A percentile compares a stretch with the other conserved stretches of the same genome.
Evolutionary conservation across 306 rosid species (phyloP).

Genomic region (Fagus crenata): DNA sequence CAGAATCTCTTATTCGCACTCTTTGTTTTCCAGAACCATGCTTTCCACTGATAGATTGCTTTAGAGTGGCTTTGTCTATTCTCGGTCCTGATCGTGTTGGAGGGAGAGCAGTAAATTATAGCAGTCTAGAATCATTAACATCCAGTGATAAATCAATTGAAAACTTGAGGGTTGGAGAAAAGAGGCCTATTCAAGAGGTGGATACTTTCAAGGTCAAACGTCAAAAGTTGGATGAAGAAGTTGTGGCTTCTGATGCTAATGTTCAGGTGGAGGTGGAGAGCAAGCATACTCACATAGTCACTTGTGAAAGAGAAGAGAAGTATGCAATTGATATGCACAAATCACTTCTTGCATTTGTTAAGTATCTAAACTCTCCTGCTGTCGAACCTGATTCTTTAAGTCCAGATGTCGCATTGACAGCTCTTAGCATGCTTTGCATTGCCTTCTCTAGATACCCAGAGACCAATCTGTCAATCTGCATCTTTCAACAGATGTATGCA

Average conservation of each 20-base stretch:
- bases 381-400: conserved; percentile 43
- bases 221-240: conserved; percentile 55
- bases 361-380: conserved; percentile 47
- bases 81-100: conserved; percentile 71
- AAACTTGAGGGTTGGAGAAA: conserved; percentile 53
- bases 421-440: conserved; percentile 85
- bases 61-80: conserved; percentile 64
- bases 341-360: conserved; percentile 58
- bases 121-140: conserved; percentile 28
- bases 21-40: conserved; percentile 65
- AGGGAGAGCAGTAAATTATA: conserved; percentile 34
- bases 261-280: conserved; percentile 42
- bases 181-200: conserved; percentile 62
- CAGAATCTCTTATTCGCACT: conserved; percentile 61
- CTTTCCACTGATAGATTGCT: conserved; percentile 68
- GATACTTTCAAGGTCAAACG: conserved; percentile 51
- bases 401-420: conserved; percentile 61
- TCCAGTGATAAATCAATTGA: conserved; percentile 44
- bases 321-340: conserved; percentile 61
- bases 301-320: conserved; percentile 51
- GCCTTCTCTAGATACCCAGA: conserved; percentile 67
- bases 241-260: conserved; percentile 42
- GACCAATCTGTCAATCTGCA: conserved; percentile 51
- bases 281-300: conserved; percentile 41
- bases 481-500: conserved; percentile 70